A percentile compares a stretch with the other conserved stretches of the same genome.
Conservation (phyloP, 352 stramenopile species). For the Phytophthora pisi region DNA sequence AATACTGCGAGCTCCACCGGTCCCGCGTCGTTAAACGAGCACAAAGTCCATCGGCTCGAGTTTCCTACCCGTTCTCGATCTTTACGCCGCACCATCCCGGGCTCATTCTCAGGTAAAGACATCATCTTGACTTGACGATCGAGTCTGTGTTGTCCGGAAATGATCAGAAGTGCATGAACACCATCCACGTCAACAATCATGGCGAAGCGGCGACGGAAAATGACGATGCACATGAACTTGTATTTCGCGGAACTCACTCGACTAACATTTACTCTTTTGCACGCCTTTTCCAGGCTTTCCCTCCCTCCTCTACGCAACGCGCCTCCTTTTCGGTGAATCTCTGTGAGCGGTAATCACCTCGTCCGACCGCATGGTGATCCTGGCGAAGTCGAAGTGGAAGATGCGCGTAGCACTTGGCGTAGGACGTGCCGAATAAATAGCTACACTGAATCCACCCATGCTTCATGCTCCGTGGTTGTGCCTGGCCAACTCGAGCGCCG, state of each 20-base stretch:
- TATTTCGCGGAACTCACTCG: neutral
- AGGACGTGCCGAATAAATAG: conserved; percentile 25
- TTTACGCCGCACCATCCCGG: neutral
- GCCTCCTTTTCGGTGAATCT: conserved; percentile 17
- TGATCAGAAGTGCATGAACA: neutral
- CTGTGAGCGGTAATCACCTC: neutral
- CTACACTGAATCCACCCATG: neutral
- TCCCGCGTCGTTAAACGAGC: neutral
- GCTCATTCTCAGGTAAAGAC: neutral
- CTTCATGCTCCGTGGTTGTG: conserved; percentile 8
- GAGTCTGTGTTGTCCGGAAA: neutral
- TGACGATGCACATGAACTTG: too few species aligned
- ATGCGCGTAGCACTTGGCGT: neutral
- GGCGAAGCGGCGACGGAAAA: neutral
- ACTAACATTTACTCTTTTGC: neutral
- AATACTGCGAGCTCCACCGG: neutral
- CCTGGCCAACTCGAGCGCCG: conserved; percentile 5
- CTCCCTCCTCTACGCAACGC: conserved; percentile 12
- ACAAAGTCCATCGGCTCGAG: neutral
- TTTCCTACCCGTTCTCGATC: neutral
- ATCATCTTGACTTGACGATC: neutral
- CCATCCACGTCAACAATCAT: neutral
- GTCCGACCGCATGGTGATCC: neutral
- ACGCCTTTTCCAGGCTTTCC: conserved; percentile 7
- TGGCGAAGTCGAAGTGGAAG: conserved; percentile 1